Evolutionary conservation across 2,329 filamentous ascomycete genomes (phyloP).

Genomic region (Apiospora hydei): DNA sequence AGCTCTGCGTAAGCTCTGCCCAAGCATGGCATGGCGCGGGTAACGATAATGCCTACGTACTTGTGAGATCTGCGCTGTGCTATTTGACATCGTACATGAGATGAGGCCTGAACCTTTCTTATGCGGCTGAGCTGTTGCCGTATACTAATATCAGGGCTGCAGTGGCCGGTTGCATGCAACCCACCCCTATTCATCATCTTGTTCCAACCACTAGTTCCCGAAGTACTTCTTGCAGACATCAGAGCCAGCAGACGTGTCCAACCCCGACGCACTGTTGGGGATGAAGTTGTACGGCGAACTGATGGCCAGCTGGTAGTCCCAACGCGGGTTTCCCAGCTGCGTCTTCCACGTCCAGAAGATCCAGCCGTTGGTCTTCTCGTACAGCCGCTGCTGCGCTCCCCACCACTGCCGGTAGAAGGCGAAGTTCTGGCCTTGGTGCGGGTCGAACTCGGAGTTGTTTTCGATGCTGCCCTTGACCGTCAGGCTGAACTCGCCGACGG

Average conservation of each 20-base stretch:
- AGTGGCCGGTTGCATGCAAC: not conserved
- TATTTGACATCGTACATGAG: not conserved
- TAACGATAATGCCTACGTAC: not conserved
- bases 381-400: constrained; percentile 45
- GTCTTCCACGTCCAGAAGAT: constrained; percentile 64
- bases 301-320: constrained; percentile 34
- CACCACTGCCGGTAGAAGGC: constrained; percentile 57
- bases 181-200: not conserved
- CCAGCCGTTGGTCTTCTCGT: constrained; percentile 57
- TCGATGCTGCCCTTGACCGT: constrained; percentile 49
- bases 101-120: not conserved
- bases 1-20: not conserved
- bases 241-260: not conserved
- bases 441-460: constrained; percentile 45
- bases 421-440: constrained; percentile 34
- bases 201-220: not conserved
- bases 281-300: constrained; percentile 15
- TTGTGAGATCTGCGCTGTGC: not conserved
- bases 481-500: constrained; percentile 58
- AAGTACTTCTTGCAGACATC: constrained; percentile 9
- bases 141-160: not conserved
- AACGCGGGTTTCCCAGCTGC: constrained; percentile 49
- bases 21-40: not conserved
- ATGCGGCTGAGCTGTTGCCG: not conserved
- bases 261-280: constrained; percentile 10